phyloP scores from a whole-genome alignment of 23 red algal species.

The Pyropia yezoensis region DNA sequence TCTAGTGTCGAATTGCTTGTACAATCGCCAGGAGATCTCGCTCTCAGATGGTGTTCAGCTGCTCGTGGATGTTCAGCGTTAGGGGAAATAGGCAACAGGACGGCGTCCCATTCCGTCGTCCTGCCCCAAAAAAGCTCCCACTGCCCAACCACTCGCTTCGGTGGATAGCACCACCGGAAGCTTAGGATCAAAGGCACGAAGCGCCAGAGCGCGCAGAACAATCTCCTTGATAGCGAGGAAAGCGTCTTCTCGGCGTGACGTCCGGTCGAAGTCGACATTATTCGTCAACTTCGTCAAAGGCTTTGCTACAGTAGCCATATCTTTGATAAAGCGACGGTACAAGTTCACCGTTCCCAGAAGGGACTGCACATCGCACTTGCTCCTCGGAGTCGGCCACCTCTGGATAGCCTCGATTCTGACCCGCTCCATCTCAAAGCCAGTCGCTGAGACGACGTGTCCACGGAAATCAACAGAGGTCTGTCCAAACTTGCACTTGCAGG shows the following conservation, averaged over 20 bases:
- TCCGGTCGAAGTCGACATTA: not conserved
- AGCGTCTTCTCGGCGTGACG: not conserved
- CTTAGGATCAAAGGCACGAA: too few relatives aligned
- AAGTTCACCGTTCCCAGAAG: slow-evolving; percentile 15
- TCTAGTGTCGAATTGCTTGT: slow-evolving; percentile 1
- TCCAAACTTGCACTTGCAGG: too few relatives aligned
- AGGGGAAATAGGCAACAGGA: slow-evolving; percentile 4
- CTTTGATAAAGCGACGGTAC: slow-evolving; percentile 5
- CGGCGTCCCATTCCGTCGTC: not conserved
- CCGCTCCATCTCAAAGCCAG: too few relatives aligned
- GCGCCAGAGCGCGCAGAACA: too few relatives aligned
- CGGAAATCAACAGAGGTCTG: too few relatives aligned
- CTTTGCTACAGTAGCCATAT: not conserved
- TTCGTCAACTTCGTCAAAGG: not conserved
- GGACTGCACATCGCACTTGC: not conserved
- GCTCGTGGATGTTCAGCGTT: slow-evolving; percentile 6
- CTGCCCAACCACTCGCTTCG: slow-evolving; percentile 4
- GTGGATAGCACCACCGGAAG: not conserved
- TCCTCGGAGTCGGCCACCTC: not conserved
- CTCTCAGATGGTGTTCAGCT: slow-evolving; percentile 5
- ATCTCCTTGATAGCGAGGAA: not conserved
- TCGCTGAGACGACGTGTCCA: too few relatives aligned
- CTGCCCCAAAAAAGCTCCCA: slow-evolving; percentile 15
- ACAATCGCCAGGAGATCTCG: not conserved
- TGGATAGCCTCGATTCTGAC: too few relatives aligned